These are phyloP conservation scores for Magnusiomyces magnusii DNA, from an alignment of 1,139 yeast genomes.

Conservation along the genomic window DNA sequence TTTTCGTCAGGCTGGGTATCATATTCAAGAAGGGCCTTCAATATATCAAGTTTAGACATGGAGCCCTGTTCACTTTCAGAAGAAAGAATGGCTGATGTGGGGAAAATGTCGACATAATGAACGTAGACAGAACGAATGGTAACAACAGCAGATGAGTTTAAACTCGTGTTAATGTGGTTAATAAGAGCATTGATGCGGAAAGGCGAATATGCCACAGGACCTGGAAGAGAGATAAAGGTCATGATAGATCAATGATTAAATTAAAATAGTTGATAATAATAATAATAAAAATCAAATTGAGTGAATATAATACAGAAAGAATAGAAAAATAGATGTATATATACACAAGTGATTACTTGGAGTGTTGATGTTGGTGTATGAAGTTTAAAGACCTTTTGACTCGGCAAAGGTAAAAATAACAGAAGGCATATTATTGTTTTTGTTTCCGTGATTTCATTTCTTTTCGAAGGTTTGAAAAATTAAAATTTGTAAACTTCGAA, in stretches of 20 bases:
- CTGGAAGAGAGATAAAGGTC: conserved; percentile 58
- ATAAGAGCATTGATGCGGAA: conserved; percentile 73
- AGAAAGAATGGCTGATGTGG: conserved; percentile 26
- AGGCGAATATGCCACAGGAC: conserved; percentile 83
- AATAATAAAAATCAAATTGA: background rate
- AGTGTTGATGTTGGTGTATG: background rate
- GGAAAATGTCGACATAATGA: conserved; percentile 66
- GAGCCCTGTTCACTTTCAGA: conserved; percentile 29
- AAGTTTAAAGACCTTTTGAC: background rate
- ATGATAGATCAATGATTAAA: conserved; percentile 1
- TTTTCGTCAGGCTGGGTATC: conserved; percentile 55
- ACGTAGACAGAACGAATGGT: conserved; percentile 68
- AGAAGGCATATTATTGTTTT: background rate
- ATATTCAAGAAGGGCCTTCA: conserved; percentile 63
- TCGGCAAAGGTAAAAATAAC: background rate
- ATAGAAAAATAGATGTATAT: too few relatives aligned
- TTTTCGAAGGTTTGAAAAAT: background rate
- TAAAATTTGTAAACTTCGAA: background rate
- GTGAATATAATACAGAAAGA: background rate
- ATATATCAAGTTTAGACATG: conserved; percentile 18
- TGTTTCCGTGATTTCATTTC: background rate
- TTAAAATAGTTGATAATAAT: background rate
- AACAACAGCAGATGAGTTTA: conserved; percentile 57
- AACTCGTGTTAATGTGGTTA: conserved; percentile 62
- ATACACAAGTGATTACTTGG: background rate